Evolutionary conservation across 805 yeast genomes (phyloP), one percentile per base, ranked within the genome.

Genomic region (Metschnikowia vanudenii): DNA sequence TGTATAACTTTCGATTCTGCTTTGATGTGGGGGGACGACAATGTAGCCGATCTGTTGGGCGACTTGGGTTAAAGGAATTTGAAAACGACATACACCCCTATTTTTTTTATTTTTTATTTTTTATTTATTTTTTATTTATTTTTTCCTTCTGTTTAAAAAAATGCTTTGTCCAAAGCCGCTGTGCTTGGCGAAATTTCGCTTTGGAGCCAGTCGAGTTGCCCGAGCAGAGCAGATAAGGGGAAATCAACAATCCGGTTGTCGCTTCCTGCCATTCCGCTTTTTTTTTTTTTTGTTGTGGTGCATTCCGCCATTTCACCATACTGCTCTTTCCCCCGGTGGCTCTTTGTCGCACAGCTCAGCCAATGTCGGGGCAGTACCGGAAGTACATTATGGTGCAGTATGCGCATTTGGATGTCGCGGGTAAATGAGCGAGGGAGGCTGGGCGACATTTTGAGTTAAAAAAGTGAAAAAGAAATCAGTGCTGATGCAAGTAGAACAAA

Each of bases 181-280:
- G 24, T 28, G 39, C 45, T 29, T 18, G 39, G 45, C 34, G 26
- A 13, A 28, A 13, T 13, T 41, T 18, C 8, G 34, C 26, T 20
- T 41, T 12, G 16, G 14, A 14, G 18, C 12, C 18, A 17, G n/a
- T 35, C 32, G 32, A 29, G 13, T 29, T 41, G 39, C 29, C 45
- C 45, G 45, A 34, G 35, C 39, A 41, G 39, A 41, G n/a, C n/a
- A n/a, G n/a, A n/a, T 41, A 41, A 41, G 45, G 29, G 24, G 16
- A 7, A 20, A n/a, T n/a, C n/a, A n/a, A n/a, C n/a, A n/a, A n/a
- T n/a, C n/a, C n/a, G n/a, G n/a, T n/a, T n/a, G n/a, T n/a, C n/a
- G n/a, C n/a, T n/a, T 8, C n/a, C 4, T 13, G 19, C 37, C 37
- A 9, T 20, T 28, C n/a, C 20, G 16, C 19, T 6, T 26, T 16